Base-by-base conservation (phyloP, 371 early-diverging fungal genomes). In the Mortierella sp. region DNA sequence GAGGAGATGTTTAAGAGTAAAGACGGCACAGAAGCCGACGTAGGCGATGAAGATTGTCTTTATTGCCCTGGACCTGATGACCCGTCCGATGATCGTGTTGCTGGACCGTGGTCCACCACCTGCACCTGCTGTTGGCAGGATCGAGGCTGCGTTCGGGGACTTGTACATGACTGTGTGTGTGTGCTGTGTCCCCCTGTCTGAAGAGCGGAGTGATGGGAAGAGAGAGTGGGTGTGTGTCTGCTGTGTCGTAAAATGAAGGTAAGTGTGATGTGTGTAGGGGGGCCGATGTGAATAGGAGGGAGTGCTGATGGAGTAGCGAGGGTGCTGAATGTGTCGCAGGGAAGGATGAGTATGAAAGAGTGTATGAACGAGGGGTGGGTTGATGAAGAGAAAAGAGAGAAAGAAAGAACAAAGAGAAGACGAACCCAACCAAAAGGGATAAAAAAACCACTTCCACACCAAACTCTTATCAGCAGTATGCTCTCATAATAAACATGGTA, bases 11-110 rank as follows among this genome's bases (percentile, higher is more conserved):
- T 82, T 82, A 34, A 77, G 29, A 2, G 77, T 81, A 40, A 81
- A 81, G 29, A 81, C 68, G 31, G 81, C 81, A 73, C 81, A 81
- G 65, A 81, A 81, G 2, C 74, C 81, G 19, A 82, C 75, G 45
- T 82, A 82, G 68, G 70, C 78, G 66, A 74, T 43, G 64, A 77
- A 68, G 53, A 78, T 2, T 24, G 83, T 72, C 19, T 64, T 67
- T 9, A 31, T 22, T n/a, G 71, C 64, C 64, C 73, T 74, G 0
- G 83, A 82, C 69, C 72, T 82, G 65, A 75, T 53, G 7, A 75
- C 24, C 14, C 75, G 71, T 9, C 65, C 66, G 1, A 82, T 2
- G 37, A 63, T 52, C 24, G 19, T 16, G 29, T 58, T 58, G 58
- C 34, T 73, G 65, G 16, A 34, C n/a, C n/a, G n/a, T 63, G 24